Evolutionary conservation across 1,139 yeast species (phyloP).

Genomic region (Yamadazyma aaseri): DNA sequence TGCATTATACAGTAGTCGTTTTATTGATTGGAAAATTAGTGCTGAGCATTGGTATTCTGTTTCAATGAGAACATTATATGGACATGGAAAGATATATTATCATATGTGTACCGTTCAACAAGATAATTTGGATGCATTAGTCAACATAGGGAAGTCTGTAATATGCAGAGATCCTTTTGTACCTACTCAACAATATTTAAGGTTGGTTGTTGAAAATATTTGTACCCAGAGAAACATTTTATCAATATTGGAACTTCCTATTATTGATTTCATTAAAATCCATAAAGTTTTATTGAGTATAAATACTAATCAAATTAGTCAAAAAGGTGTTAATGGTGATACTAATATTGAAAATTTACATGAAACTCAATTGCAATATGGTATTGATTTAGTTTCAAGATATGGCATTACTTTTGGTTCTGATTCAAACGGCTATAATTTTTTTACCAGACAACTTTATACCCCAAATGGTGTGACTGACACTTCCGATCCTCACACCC

Average conservation of each 20-base stretch:
- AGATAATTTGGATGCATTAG: slow-evolving; percentile 75
- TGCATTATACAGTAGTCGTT: slow-evolving; percentile 71
- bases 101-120: slow-evolving; percentile 84
- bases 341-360: slow-evolving; percentile 28
- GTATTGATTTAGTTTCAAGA: slow-evolving; percentile 64
- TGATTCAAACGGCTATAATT: slow-evolving; percentile 64
- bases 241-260: slow-evolving; percentile 56
- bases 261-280: slow-evolving; percentile 63
- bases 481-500: slow-evolving; percentile 30
- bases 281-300: slow-evolving; percentile 59
- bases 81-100: slow-evolving; percentile 77
- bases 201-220: slow-evolving; percentile 75
- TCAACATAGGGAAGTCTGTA: slow-evolving; percentile 74
- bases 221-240: slow-evolving; percentile 68
- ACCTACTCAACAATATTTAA: slow-evolving; percentile 73
- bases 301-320: slow-evolving; percentile 39
- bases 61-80: slow-evolving; percentile 68
- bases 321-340: slow-evolving; percentile 14
- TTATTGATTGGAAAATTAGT: slow-evolving; percentile 77
- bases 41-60: slow-evolving; percentile 77
- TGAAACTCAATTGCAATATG: slow-evolving; percentile 46
- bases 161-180: slow-evolving; percentile 79
- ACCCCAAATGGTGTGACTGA: slow-evolving; percentile 32
- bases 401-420: slow-evolving; percentile 72
- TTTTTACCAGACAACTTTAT: slow-evolving; percentile 54